A percentile compares a stretch with the other conserved stretches of the same genome.
Conservation (phyloP, 768 basidiomycete species). For the Hygrophorus pudorinus region DNA sequence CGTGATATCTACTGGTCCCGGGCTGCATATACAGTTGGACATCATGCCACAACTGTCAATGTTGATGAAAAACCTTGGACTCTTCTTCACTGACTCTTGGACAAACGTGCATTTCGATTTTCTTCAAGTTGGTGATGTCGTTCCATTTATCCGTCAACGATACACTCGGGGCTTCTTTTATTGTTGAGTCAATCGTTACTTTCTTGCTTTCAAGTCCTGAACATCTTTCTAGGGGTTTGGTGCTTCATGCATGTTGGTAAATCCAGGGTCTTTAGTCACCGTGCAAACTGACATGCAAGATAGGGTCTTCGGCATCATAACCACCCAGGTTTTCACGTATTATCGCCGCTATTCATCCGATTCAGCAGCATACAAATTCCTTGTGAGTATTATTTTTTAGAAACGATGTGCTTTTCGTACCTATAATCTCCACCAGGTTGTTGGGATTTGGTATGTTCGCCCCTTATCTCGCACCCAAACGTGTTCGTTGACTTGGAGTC, state of each 20-base stretch:
- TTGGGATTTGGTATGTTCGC: background rate
- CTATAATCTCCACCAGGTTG: background rate
- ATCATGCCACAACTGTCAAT: too few species aligned
- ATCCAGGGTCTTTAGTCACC: too few species aligned
- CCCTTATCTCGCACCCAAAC: conserved; percentile 10
- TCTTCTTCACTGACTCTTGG: too few species aligned
- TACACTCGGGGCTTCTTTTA: conserved; percentile 29
- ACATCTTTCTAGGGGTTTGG: too few species aligned
- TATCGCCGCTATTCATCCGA: conserved; percentile 30
- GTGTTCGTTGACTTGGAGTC: conserved; percentile 21
- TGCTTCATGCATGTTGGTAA: too few species aligned
- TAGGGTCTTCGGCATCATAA: conserved; percentile 27
- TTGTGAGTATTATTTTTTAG: conserved; percentile 17
- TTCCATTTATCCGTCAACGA: conserved; percentile 18
- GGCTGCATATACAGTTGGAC: too few species aligned
- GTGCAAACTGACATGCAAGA: too few species aligned
- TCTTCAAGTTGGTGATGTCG: conserved; percentile 4
- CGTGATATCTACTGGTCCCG: too few species aligned
- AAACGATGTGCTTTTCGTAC: background rate
- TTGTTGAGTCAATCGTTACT: conserved; percentile 26
- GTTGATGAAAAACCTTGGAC: too few species aligned
- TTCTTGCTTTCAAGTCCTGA: conserved; percentile 18
- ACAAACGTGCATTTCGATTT: too few species aligned
- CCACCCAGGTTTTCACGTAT: conserved; percentile 28
- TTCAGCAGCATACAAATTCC: conserved; percentile 21